These are phyloP conservation scores for Luffa aegyptiaca DNA, from an alignment of 306 rosid species.

Conservation along the genomic window DNA sequence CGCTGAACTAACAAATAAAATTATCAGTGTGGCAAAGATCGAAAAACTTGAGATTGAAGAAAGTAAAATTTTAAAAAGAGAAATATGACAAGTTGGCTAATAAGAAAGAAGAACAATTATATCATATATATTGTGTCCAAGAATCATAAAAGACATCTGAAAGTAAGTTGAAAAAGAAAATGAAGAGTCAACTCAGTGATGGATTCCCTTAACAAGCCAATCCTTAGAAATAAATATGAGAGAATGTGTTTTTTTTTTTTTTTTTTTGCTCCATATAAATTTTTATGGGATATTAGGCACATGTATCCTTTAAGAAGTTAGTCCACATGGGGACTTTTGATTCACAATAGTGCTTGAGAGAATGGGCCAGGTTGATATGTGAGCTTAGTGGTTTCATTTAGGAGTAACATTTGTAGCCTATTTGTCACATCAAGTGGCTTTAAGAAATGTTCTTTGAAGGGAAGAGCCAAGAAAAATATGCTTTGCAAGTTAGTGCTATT, in stretches of 20 bases:
- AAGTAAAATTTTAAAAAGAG: background rate
- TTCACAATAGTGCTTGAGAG: background rate
- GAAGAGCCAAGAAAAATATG: background rate
- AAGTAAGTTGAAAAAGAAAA: background rate
- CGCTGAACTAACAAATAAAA: no score
- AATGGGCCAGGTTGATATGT: background rate
- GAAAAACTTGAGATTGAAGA: no score
- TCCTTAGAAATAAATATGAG: no score
- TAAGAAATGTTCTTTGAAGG: no score
- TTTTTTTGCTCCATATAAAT: background rate
- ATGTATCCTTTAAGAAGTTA: no score
- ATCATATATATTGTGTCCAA: background rate
- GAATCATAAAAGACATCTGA: background rate
- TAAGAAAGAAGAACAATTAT: background rate
- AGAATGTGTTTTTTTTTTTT: background rate
- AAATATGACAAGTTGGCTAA: background rate
- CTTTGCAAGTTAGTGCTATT: background rate
- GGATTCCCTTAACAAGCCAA: background rate
- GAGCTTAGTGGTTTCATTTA: background rate
- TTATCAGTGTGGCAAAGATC: no score
- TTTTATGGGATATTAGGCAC: no score
- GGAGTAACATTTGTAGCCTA: no score
- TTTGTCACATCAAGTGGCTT: no score
- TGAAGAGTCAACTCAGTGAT: background rate
- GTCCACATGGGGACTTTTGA: background rate